Conservation (phyloP, 1,284 basidiomycete species). For the Ceratobasidium sp. region DNA sequence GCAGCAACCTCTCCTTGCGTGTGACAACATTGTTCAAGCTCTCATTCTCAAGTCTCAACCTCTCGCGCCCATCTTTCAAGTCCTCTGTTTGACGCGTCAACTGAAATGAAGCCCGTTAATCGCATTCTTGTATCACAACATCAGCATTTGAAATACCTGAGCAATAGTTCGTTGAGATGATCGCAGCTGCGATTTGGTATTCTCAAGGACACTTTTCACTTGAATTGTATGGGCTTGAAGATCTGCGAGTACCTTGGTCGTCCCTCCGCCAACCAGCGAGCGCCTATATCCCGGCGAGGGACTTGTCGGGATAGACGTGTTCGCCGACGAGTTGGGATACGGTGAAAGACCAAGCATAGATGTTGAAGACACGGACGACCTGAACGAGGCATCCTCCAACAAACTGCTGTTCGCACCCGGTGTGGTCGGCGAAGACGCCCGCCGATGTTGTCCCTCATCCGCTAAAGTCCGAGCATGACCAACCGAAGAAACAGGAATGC, state of each 20-base stretch:
- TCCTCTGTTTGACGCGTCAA: slow-evolving; percentile 85
- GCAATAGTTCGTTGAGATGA: slow-evolving; percentile 77
- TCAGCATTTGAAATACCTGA: no score
- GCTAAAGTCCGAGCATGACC: slow-evolving; percentile 85
- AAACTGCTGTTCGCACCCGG: slow-evolving; percentile 48
- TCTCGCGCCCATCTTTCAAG: slow-evolving; percentile 82
- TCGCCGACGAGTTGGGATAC: slow-evolving; percentile 51
- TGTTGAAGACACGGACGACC: slow-evolving; percentile 48
- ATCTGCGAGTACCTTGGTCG: slow-evolving; percentile 84
- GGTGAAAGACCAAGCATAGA: slow-evolving; percentile 51
- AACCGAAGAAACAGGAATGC: slow-evolving; percentile 82
- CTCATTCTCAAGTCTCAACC: slow-evolving; percentile 84
- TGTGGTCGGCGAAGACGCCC: slow-evolving; percentile 53
- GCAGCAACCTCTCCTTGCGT: slow-evolving; percentile 82
- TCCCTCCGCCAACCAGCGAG: slow-evolving; percentile 62
- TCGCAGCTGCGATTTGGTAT: slow-evolving; percentile 80
- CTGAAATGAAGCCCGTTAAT: slow-evolving; percentile 21
- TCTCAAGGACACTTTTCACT: slow-evolving; percentile 80
- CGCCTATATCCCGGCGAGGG: slow-evolving; percentile 59
- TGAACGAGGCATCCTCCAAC: slow-evolving; percentile 46
- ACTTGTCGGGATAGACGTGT: slow-evolving; percentile 64
- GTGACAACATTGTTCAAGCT: slow-evolving; percentile 84
- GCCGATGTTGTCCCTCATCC: slow-evolving; percentile 64
- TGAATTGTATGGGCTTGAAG: slow-evolving; percentile 83
- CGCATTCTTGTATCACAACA: no score